phyloP scores from a whole-genome alignment of 305 asterid genomes.

The Caryopteris hybrid region DNA sequence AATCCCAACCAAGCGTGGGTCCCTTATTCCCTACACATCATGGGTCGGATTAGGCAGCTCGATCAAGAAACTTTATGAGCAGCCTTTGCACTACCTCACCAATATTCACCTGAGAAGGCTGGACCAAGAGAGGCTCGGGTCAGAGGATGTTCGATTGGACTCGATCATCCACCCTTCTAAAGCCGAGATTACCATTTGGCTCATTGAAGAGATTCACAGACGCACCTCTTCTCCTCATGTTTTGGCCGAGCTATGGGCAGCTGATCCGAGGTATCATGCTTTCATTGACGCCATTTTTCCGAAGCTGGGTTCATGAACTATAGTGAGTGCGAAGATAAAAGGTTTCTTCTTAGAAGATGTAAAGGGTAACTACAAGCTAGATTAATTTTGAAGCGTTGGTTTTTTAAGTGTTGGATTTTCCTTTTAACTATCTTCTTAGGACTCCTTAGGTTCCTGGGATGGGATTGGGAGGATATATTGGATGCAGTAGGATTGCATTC shows the following conservation, averaged over 20 bases:
- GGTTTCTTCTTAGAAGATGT: no score
- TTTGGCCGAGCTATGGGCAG: slow-evolving; percentile 53
- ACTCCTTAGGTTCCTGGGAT: neutral
- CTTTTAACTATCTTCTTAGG: neutral
- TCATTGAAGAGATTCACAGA: slow-evolving; percentile 62
- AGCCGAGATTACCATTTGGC: slow-evolving; percentile 80
- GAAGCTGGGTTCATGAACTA: slow-evolving; percentile 16
- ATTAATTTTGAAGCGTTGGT: neutral
- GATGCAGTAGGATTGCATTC: no score
- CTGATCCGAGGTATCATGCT: slow-evolving; percentile 42
- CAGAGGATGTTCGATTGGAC: slow-evolving; percentile 38
- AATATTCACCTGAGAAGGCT: slow-evolving; percentile 47
- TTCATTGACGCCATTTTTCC: slow-evolving; percentile 47
- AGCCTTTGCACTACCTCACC: slow-evolving; percentile 87
- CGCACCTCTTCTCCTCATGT: slow-evolving; percentile 45
- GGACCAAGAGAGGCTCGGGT: slow-evolving; percentile 49
- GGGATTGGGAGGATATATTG: no score
- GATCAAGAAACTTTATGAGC: slow-evolving; percentile 56
- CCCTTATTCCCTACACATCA: slow-evolving; percentile 56
- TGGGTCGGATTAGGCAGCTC: slow-evolving; percentile 71
- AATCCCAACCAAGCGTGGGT: slow-evolving; percentile 46
- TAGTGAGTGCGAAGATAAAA: no score
- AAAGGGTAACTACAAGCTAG: no score
- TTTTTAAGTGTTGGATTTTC: neutral
- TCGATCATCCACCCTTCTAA: slow-evolving; percentile 48